Conservation (phyloP, 2,329 filamentous ascomycete genomes). For the Aspergillus glaucus region DNA sequence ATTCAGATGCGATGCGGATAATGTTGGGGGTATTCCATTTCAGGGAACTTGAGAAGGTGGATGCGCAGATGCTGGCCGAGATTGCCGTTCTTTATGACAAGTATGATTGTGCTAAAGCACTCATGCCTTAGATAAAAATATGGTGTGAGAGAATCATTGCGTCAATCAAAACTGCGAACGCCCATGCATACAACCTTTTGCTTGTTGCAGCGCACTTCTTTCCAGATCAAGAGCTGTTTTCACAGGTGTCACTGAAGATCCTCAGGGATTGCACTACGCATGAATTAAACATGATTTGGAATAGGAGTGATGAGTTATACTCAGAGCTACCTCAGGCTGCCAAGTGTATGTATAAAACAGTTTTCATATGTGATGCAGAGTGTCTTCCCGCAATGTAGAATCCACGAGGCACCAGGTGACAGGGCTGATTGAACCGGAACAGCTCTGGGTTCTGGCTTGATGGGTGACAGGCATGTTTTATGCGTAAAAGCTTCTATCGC, state of each 20-base stretch:
- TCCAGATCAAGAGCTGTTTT: conserved; percentile 1
- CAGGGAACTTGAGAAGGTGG: not conserved
- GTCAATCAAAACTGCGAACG: not conserved
- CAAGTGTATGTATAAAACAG: not conserved
- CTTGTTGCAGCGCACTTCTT: conserved; percentile 4
- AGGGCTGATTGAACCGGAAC: no score
- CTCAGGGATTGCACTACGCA: not conserved
- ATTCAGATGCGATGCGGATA: conserved; percentile 1
- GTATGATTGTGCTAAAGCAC: conserved; percentile 2
- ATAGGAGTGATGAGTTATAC: not conserved
- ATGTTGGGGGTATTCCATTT: conserved; percentile 1
- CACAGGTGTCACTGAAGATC: not conserved
- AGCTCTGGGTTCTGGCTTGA: no score
- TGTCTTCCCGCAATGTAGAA: no score
- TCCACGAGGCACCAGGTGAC: no score
- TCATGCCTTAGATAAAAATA: conserved; percentile 1
- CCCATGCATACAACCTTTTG: not conserved
- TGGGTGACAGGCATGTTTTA: no score
- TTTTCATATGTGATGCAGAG: not conserved
- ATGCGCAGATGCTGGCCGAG: not conserved
- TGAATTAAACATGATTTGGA: not conserved
- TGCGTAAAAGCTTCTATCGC: no score
- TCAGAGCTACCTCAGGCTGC: not conserved
- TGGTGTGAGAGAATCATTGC: not conserved
- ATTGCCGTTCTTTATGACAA: conserved; percentile 3